Evolutionary conservation across 2,329 filamentous ascomycete species (phyloP).

Genomic region (Diplodia mutila): DNA sequence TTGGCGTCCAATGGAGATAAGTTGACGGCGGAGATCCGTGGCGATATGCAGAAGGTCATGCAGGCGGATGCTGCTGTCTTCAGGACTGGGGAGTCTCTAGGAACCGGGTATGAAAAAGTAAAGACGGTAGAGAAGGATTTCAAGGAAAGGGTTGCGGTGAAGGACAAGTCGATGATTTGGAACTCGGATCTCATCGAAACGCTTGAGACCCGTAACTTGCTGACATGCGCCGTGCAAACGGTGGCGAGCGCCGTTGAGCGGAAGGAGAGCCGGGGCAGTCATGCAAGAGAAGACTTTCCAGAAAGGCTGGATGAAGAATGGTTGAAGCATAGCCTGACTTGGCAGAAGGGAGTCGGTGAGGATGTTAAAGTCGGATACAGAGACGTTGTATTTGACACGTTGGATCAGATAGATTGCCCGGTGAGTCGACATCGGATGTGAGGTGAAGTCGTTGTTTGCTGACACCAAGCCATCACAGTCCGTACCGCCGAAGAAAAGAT

Average conservation of each 20-base stretch:
- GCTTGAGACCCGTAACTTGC: slow-evolving; percentile 51
- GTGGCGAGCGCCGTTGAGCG: slow-evolving; percentile 49
- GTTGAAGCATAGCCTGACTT: slow-evolving; percentile 55
- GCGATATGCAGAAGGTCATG: slow-evolving; percentile 53
- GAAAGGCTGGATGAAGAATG: slow-evolving; percentile 49
- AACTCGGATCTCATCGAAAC: slow-evolving; percentile 55
- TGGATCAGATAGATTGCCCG: slow-evolving; percentile 51
- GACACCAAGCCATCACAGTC: slow-evolving; percentile 27
- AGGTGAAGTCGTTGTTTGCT: not conserved
- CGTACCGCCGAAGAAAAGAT: slow-evolving; percentile 43
- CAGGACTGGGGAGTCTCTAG: slow-evolving; percentile 46
- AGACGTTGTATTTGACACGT: slow-evolving; percentile 47
- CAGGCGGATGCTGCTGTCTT: slow-evolving; percentile 53
- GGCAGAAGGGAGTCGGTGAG: slow-evolving; percentile 47
- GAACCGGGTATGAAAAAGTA: slow-evolving; percentile 40
- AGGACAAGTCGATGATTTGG: slow-evolving; percentile 54
- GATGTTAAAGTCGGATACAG: slow-evolving; percentile 49
- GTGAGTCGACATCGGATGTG: slow-evolving; percentile 15
- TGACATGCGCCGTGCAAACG: slow-evolving; percentile 53
- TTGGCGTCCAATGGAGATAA: slow-evolving; percentile 44
- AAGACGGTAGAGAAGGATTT: slow-evolving; percentile 44
- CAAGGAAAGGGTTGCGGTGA: slow-evolving; percentile 41
- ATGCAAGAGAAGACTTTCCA: slow-evolving; percentile 53
- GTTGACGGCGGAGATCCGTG: slow-evolving; percentile 44
- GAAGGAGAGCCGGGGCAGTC: slow-evolving; percentile 51